Percentiles rank a stretch among this genome's conserved stretches.
phyloP scores from a whole-genome alignment of 768 basidiomycete genomes.

The Suillus cothurnatus region DNA sequence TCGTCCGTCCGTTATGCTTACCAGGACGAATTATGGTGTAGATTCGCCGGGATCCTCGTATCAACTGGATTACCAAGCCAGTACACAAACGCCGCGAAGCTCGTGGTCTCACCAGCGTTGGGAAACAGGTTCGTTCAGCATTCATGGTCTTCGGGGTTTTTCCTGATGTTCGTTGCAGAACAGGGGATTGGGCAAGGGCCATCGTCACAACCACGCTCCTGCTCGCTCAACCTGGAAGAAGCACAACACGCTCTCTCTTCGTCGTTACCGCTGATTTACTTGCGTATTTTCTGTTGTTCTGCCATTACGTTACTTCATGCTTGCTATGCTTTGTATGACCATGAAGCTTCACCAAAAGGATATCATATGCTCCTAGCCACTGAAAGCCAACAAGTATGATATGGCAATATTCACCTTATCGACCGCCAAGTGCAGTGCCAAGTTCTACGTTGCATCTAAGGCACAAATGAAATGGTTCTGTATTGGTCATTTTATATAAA shows the following conservation, averaged over 20 bases:
- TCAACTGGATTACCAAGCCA: constrained; percentile 99
- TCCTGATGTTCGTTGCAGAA: constrained; percentile 54
- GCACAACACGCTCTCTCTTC: constrained; percentile 96
- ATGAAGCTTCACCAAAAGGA: constrained; percentile 15
- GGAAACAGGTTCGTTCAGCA: constrained; percentile 77
- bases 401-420: no score
- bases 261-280: constrained; percentile 72
- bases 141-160: not conserved
- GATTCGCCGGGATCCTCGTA: constrained; percentile 94
- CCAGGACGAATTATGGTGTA: constrained; percentile 32
- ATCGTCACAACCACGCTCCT: constrained; percentile 91
- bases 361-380: not conserved
- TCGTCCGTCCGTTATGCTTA: constrained; percentile 1
- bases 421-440: no score
- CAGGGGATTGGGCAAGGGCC: constrained; percentile 96
- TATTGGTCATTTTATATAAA: no score
- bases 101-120: constrained; percentile 95
- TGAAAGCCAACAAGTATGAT: no score
- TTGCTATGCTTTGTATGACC: constrained; percentile 26
- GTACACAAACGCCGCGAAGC: constrained; percentile 99
- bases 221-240: constrained; percentile 93
- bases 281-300: constrained; percentile 7
- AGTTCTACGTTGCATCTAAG: no score
- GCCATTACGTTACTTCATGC: constrained; percentile 28
- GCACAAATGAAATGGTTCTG: no score